Evolutionary conservation across 1,139 yeast genomes (phyloP).

Genomic region (Yamadazyma epiphylla): DNA sequence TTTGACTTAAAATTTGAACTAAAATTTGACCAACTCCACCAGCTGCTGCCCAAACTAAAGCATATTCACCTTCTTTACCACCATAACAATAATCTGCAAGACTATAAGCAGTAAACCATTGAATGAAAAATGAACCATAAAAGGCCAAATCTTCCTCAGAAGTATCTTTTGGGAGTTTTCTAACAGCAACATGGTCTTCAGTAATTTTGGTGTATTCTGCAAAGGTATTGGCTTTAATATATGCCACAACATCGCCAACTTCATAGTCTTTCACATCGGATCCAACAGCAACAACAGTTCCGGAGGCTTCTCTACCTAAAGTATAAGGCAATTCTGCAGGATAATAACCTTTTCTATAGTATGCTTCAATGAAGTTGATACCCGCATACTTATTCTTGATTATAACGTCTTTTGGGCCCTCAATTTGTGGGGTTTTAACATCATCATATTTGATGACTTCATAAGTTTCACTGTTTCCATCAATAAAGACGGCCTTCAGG

Average conservation of each 20-base stretch:
- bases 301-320: conserved; percentile 85
- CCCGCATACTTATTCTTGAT: conserved; percentile 75
- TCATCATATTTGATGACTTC: conserved; percentile 44
- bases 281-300: conserved; percentile 70
- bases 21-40: conserved; percentile 85
- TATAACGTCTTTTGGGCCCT: conserved; percentile 51
- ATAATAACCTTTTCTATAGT: conserved; percentile 76
- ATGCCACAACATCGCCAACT: conserved; percentile 75
- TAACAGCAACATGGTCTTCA: conserved; percentile 24
- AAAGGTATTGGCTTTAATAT: conserved; percentile 49
- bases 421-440: conserved; percentile 54
- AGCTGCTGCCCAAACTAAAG: conserved; percentile 87
- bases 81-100: conserved; percentile 62
- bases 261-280: conserved; percentile 48
- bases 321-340: conserved; percentile 56
- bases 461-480: conserved; percentile 45
- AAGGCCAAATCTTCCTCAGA: conserved; percentile 40
- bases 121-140: conserved; percentile 61
- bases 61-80: conserved; percentile 64
- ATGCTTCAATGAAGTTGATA: conserved; percentile 76
- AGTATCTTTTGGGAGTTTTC: conserved; percentile 47
- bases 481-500: conserved; percentile 57
- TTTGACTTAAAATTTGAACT: conserved; percentile 54
- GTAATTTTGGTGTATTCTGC: conserved; percentile 65
- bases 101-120: conserved; percentile 77